Percentiles rank a stretch among this genome's conserved stretches.
Conservation (phyloP, 169 alveolate species). For the Plasmodium inui region DNA sequence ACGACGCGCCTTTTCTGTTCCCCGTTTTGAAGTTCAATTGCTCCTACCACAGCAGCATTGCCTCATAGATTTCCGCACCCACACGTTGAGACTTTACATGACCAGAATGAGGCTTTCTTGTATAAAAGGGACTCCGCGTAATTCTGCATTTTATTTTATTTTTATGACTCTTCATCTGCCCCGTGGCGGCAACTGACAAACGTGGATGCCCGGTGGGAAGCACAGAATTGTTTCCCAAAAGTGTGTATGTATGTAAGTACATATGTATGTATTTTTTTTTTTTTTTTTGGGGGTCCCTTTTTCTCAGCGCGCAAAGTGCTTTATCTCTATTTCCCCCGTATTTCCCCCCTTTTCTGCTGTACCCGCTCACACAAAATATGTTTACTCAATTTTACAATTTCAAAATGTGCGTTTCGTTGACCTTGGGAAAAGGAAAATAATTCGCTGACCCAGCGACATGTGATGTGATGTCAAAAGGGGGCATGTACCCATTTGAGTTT, state of each 20-base stretch:
- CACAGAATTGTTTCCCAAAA: neutral
- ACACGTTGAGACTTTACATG: neutral
- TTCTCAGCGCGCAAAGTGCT: neutral
- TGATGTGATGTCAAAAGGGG: neutral
- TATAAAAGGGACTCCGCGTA: neutral
- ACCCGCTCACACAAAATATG: neutral
- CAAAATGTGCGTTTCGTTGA: neutral
- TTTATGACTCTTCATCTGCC: neutral
- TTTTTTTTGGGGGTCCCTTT: neutral
- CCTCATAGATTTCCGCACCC: neutral
- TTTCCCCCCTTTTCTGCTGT: neutral
- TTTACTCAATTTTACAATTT: neutral
- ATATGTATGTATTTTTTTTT: neutral
- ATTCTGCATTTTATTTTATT: neutral
- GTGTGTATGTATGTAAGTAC: neutral
- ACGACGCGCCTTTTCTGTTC: neutral
- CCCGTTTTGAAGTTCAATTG: neutral
- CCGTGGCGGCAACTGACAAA: neutral
- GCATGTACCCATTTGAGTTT: neutral
- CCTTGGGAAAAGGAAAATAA: neutral
- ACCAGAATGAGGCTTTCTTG: neutral
- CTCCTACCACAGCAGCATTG: neutral
- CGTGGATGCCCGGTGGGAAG: neutral
- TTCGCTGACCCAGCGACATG: neutral
- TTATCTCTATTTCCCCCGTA: neutral